Evolutionary conservation across 1,284 basidiomycete species (phyloP), one percentile per base, ranked within the genome.

Genomic region (Ustilago hordei): DNA sequence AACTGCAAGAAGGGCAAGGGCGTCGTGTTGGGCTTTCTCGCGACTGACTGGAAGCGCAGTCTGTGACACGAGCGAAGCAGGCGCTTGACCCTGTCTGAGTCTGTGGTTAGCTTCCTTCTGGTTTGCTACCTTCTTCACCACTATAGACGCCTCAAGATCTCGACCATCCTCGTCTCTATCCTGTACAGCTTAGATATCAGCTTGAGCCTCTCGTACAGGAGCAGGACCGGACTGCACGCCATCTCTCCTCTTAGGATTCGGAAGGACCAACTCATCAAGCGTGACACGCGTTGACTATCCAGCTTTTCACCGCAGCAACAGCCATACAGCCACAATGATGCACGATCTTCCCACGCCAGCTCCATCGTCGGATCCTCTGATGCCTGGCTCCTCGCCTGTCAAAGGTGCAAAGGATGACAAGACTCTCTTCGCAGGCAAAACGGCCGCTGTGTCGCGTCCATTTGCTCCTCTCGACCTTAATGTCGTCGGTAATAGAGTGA

Each of bases 331-430:
- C 41, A 64, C 28, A 34, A 76, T 76, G 69, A 76, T 76, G 74
- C 74, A 76, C 65, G 69, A 76, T 47, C 65, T 76, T 59, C 74
- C 65, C 59, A 77, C 75, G 45, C 75, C 75, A n/a, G 75, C 69
- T 7, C 75, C 75, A 8, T 77, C 75, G 48, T 77, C 75, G 75
- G 75, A 77, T 55, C 65, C 75, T 63, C 66, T 64, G 56, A 66
- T 72, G 70, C 66, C 75, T 17, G 75, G 69, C 8, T 73, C 75
- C 17, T 77, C 75, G 11, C 69, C 75, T 2, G 15, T 64, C 45
- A 77, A 77, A 48, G 56, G 54, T 2, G 13, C 59, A 23, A 61
- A 60, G 38, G 55, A n/a, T 17, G 60, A 41, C 45, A 73, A 77
- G 39, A 28, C 57, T 7, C 62, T 68, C 43, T 12, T 55, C 8